Evolutionary conservation across 768 basidiomycete species (phyloP).

Genomic region (Pulveroboletus sp.): DNA sequence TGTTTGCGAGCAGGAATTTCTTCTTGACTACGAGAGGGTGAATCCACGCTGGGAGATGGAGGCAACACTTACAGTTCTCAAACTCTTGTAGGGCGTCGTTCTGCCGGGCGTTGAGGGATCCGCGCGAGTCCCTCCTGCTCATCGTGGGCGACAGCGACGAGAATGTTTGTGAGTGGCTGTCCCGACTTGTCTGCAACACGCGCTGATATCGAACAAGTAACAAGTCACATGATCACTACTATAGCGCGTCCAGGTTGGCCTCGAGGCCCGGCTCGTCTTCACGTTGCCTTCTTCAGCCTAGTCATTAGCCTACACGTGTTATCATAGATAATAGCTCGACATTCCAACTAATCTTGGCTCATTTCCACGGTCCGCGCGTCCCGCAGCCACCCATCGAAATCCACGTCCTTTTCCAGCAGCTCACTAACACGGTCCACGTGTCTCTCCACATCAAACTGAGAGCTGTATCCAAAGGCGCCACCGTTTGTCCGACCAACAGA

Average conservation of each 20-base stretch:
- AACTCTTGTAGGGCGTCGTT: constrained; percentile 82
- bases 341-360: constrained; percentile 17
- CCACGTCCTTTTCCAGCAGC: constrained; percentile 56
- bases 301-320: constrained; percentile 22
- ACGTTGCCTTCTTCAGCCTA: constrained; percentile 24
- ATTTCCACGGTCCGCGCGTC: constrained; percentile 36
- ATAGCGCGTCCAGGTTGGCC: constrained; percentile 23
- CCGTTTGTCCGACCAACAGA: constrained; percentile 18
- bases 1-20: constrained; percentile 88
- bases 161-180: constrained; percentile 21
- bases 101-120: constrained; percentile 62
- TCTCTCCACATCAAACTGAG: constrained; percentile 58
- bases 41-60: constrained; percentile 3
- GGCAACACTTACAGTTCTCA: constrained; percentile 65
- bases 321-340: constrained; percentile 6
- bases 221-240: constrained; percentile 26
- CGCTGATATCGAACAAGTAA: constrained; percentile 35
- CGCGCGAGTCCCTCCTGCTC: constrained; percentile 33
- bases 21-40: constrained; percentile 73
- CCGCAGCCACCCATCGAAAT: constrained; percentile 52
- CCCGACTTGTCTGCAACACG: constrained; percentile 22
- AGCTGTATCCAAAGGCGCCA: constrained; percentile 44
- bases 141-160: constrained; percentile 25
- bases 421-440: constrained; percentile 52
- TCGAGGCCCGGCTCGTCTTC: constrained; percentile 29